Evolutionary conservation across 148 eudicot genomes (phyloP).

Genomic region (Rhododendron griersonianum): DNA sequence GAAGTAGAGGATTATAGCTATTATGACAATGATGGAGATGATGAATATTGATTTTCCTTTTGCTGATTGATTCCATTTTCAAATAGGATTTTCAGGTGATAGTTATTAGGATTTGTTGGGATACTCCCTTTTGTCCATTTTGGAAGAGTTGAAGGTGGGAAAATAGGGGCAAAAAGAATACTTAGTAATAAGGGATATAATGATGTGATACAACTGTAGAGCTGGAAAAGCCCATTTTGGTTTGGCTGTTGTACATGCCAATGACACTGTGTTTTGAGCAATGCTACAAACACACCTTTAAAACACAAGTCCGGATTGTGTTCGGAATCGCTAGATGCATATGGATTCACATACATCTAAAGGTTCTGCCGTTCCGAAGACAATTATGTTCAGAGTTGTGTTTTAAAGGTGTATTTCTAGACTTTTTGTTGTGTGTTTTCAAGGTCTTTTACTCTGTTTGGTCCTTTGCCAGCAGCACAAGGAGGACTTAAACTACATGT

Average conservation of each 20-base stretch:
- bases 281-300: too few species aligned
- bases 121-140: not conserved
- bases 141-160: not conserved
- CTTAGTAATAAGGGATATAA: not conserved
- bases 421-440: not conserved
- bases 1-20: not conserved
- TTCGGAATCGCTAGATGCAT: not conserved
- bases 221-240: not conserved
- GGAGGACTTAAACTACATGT: not conserved
- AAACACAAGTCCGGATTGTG: not conserved
- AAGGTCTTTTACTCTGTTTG: not conserved
- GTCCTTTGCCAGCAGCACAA: not conserved
- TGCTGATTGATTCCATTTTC: not conserved
- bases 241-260: too few species aligned
- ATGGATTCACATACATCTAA: not conserved
- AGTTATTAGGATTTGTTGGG: not conserved
- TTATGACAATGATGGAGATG: conserved; percentile 6
- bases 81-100: not conserved
- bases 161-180: not conserved
- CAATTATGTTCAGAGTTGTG: not conserved
- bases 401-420: not conserved
- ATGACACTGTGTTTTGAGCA: too few species aligned
- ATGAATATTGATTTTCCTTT: conserved; percentile 2
- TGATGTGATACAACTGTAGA: not conserved
- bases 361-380: not conserved